Conservation (phyloP, 106 monocot genomes). For the Dioscorea alata region DNA sequence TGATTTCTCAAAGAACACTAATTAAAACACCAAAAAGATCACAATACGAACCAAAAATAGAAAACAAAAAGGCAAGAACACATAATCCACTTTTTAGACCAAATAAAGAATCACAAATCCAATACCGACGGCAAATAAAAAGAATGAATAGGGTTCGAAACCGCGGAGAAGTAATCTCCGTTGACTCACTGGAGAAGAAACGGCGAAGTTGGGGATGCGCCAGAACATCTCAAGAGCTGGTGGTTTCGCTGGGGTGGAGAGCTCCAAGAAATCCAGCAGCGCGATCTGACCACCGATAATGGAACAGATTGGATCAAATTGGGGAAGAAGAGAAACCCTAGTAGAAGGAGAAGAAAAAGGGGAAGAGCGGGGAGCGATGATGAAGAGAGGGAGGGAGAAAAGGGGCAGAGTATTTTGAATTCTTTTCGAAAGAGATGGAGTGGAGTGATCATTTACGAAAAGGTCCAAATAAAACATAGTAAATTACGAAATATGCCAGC, state of each 20-base stretch:
- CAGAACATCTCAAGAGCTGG: conserved; percentile 7
- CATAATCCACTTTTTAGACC: not conserved
- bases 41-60: not conserved
- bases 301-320: not conserved
- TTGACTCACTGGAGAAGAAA: conserved; percentile 5
- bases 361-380: not conserved
- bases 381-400: not conserved
- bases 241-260: not conserved
- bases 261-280: not conserved
- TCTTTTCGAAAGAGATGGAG: not conserved
- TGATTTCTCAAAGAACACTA: no score
- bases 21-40: not conserved
- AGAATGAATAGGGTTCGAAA: not conserved
- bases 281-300: not conserved
- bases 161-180: not conserved
- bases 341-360: no score
- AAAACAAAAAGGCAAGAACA: not conserved
- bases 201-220: conserved; percentile 11
- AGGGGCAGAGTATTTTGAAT: not conserved
- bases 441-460: not conserved
- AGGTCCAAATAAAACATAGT: not conserved
- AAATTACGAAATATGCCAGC: not conserved
- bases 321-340: not conserved
- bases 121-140: not conserved
- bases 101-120: not conserved